Evolutionary conservation across 2,329 filamentous ascomycete genomes (phyloP).

Genomic region (Macrophomina tecta): DNA sequence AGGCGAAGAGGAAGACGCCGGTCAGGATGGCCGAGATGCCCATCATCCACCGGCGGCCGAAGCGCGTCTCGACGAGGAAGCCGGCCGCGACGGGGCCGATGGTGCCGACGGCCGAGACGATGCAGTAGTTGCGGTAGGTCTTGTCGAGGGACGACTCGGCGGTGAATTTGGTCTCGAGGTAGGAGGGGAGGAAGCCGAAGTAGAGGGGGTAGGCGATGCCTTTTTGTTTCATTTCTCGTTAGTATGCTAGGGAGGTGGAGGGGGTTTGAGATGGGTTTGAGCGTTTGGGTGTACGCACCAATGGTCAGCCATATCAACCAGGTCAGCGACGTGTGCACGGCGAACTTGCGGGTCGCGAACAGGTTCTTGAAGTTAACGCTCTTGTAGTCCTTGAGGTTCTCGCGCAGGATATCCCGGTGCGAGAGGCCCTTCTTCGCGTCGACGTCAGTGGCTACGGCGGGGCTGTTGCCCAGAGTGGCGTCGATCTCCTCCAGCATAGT

Average conservation of each 20-base stretch:
- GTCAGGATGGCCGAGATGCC: slow-evolving; percentile 52
- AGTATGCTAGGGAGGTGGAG: slow-evolving; percentile 45
- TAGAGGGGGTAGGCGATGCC: slow-evolving; percentile 56
- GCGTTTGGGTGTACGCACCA: slow-evolving; percentile 29
- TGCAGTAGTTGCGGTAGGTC: slow-evolving; percentile 30
- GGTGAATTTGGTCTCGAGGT: slow-evolving; percentile 49
- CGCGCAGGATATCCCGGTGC: slow-evolving; percentile 37
- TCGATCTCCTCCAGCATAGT: slow-evolving; percentile 43
- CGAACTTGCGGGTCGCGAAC: slow-evolving; percentile 37
- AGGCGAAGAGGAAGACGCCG: slow-evolving; percentile 55
- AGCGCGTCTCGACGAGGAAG: slow-evolving; percentile 49
- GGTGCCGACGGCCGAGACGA: slow-evolving; percentile 44
- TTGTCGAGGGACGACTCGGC: slow-evolving; percentile 6
- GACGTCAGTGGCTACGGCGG: not conserved
- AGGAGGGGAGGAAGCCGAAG: slow-evolving; percentile 55
- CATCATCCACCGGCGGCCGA: slow-evolving; percentile 55
- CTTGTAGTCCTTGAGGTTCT: slow-evolving; percentile 39
- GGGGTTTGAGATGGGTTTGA: slow-evolving; percentile 51
- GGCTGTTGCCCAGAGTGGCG: slow-evolving; percentile 4
- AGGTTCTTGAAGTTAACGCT: slow-evolving; percentile 37
- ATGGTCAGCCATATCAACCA: slow-evolving; percentile 55
- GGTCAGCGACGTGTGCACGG: slow-evolving; percentile 43
- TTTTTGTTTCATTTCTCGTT: not conserved
- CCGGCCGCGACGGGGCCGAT: slow-evolving; percentile 51
- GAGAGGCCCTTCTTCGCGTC: slow-evolving; percentile 31